Conservation (phyloP, 768 basidiomycete species). For the Pulveroboletus sp. region DNA sequence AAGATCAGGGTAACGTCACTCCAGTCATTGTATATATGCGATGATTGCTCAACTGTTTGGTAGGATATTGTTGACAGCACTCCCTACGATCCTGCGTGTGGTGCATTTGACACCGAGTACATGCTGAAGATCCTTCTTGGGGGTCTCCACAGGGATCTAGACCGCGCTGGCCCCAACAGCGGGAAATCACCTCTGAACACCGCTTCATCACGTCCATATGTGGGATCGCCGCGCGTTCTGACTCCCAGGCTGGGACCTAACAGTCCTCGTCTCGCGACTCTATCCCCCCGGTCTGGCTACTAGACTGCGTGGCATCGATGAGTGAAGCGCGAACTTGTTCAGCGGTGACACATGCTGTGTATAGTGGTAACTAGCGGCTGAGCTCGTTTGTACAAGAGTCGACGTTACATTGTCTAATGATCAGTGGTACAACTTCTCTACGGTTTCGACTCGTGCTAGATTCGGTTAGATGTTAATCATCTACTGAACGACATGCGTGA, state of each 20-base stretch:
- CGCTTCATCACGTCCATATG: background rate
- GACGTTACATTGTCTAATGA: background rate
- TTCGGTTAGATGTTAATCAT: background rate
- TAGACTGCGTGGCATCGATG: background rate
- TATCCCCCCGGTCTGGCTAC: constrained; percentile 9
- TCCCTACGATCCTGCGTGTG: constrained; percentile 30
- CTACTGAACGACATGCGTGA: too few species aligned
- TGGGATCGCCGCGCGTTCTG: constrained; percentile 11
- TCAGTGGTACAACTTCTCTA: background rate
- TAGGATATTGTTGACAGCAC: constrained; percentile 49
- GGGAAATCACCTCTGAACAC: constrained; percentile 8
- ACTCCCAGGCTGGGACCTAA: constrained; percentile 5
- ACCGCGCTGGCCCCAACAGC: constrained; percentile 8
- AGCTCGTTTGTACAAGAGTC: too few species aligned
- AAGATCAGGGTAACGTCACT: constrained; percentile 26
- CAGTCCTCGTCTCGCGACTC: constrained; percentile 11
- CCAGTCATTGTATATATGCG: background rate
- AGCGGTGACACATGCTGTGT: too few species aligned
- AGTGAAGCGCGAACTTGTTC: background rate
- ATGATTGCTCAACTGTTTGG: background rate
- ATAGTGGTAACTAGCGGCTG: too few species aligned
- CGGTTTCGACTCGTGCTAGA: background rate
- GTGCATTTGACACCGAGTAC: constrained; percentile 32
- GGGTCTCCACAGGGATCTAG: constrained; percentile 18
- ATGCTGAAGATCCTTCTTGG: constrained; percentile 34